These are phyloP conservation scores for Rhizopus arrhizus DNA, from an alignment of 371 early-diverging fungal species.

Conservation along the genomic window DNA sequence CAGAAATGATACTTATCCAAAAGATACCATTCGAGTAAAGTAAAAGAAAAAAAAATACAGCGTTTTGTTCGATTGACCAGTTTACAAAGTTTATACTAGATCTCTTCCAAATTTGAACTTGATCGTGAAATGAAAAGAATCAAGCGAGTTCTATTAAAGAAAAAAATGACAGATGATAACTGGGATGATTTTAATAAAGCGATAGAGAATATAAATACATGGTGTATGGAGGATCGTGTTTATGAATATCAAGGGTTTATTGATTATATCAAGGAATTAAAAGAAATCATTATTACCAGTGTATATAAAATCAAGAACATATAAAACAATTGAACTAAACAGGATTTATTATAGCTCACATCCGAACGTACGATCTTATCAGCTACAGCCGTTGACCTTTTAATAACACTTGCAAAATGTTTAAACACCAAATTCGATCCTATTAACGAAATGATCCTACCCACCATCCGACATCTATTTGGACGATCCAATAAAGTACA, in stretches of 20 bases:
- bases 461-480: slow-evolving; percentile 51
- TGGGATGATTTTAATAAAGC: slow-evolving; percentile 42
- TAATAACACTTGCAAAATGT: slow-evolving; percentile 45
- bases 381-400: slow-evolving; percentile 53
- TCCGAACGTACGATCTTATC: slow-evolving; percentile 60
- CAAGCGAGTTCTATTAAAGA: slow-evolving; percentile 25
- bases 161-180: slow-evolving; percentile 42
- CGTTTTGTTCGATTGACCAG: not conserved
- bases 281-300: slow-evolving; percentile 33
- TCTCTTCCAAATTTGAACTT: slow-evolving; percentile 36
- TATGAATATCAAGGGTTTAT: slow-evolving; percentile 32
- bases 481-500: slow-evolving; percentile 64
- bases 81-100: slow-evolving; percentile 12
- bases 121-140: slow-evolving; percentile 43
- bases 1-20: slow-evolving; percentile 13
- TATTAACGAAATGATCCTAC: slow-evolving; percentile 45
- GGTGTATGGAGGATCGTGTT: slow-evolving; percentile 30
- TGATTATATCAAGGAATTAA: slow-evolving; percentile 35
- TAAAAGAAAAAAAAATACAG: not conserved
- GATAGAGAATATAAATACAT: slow-evolving; percentile 31
- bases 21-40: slow-evolving; percentile 13
- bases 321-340: too few species aligned
- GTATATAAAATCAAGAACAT: slow-evolving; percentile 19
- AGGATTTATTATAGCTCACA: slow-evolving; percentile 37
- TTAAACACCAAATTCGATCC: slow-evolving; percentile 52